Evolutionary conservation across 2,329 filamentous ascomycete species (phyloP).

Genomic region (Fusarium anguioides): DNA sequence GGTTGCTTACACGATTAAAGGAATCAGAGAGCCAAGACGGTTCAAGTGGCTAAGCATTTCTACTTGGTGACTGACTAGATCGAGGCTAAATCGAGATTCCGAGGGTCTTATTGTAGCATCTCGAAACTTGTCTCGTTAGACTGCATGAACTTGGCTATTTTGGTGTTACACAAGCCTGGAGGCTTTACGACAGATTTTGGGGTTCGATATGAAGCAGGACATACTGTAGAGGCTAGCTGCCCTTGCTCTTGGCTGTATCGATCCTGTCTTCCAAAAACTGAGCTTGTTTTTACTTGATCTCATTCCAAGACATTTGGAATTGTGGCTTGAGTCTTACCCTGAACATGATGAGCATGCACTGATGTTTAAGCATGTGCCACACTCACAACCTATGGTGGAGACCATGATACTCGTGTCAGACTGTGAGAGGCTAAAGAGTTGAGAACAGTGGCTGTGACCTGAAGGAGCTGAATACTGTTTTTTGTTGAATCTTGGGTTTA

Average conservation of each 20-base stretch:
- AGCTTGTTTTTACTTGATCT: background rate
- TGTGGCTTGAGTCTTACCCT: constrained; percentile 27
- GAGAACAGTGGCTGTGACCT: constrained; percentile 34
- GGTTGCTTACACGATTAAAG: background rate
- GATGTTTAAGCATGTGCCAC: constrained; percentile 40
- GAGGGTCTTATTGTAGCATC: constrained; percentile 12
- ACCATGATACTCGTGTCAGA: constrained; percentile 46
- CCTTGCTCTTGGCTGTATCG: constrained; percentile 7
- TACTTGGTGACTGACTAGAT: background rate
- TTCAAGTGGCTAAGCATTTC: constrained; percentile 11
- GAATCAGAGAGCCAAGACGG: background rate
- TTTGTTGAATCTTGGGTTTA: constrained; percentile 1
- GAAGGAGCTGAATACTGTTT: constrained; percentile 16
- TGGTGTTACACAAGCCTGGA: constrained; percentile 18
- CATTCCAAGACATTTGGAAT: constrained; percentile 8
- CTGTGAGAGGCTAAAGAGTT: constrained; percentile 48
- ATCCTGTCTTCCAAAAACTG: constrained; percentile 12
- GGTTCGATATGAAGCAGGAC: background rate
- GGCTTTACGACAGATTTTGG: background rate
- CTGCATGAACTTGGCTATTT: constrained; percentile 21
- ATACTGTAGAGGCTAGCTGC: background rate
- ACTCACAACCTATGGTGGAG: constrained; percentile 30
- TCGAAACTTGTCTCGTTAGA: constrained; percentile 16
- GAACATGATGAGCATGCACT: constrained; percentile 5
- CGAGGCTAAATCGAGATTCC: constrained; percentile 31